Percentiles rank a stretch among this genome's conserved stretches.
phyloP scores from a whole-genome alignment of 495 filamentous ascomycete genomes.

The Trichocladium uniseriatum region DNA sequence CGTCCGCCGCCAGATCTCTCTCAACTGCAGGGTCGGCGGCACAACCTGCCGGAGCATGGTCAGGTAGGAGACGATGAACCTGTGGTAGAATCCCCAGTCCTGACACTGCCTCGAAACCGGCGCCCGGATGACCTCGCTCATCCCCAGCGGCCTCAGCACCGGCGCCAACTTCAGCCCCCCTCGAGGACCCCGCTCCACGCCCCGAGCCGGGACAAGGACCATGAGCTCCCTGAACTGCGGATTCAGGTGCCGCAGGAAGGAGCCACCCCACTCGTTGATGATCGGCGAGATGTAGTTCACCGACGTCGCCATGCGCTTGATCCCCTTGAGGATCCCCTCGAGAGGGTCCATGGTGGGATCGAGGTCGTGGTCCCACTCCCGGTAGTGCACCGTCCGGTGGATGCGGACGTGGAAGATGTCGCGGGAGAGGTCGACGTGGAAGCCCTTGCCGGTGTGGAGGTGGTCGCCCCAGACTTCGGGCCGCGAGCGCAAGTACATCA shows the following conservation, averaged over 20 bases:
- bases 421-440: not conserved
- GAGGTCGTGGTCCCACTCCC: not conserved
- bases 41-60: too few relatives aligned
- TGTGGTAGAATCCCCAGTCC: too few relatives aligned
- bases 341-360: not conserved
- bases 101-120: too few relatives aligned
- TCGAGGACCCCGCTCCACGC: not conserved
- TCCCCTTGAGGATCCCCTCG: not conserved
- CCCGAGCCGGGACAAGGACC: not conserved
- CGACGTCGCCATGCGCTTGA: not conserved
- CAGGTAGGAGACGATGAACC: too few relatives aligned
- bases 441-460: not conserved
- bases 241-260: not conserved
- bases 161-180: not conserved
- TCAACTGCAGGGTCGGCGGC: too few relatives aligned
- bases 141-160: not conserved
- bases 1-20: too few relatives aligned
- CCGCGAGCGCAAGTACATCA: not conserved
- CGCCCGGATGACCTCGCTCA: not conserved
- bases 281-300: not conserved
- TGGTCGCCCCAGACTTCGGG: not conserved
- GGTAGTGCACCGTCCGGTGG: not conserved
- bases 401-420: not conserved
- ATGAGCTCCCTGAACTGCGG: not conserved
- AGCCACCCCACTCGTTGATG: not conserved